Conservation (phyloP, 2,329 filamentous ascomycete species). For the Coleophoma crateriformis region DNA sequence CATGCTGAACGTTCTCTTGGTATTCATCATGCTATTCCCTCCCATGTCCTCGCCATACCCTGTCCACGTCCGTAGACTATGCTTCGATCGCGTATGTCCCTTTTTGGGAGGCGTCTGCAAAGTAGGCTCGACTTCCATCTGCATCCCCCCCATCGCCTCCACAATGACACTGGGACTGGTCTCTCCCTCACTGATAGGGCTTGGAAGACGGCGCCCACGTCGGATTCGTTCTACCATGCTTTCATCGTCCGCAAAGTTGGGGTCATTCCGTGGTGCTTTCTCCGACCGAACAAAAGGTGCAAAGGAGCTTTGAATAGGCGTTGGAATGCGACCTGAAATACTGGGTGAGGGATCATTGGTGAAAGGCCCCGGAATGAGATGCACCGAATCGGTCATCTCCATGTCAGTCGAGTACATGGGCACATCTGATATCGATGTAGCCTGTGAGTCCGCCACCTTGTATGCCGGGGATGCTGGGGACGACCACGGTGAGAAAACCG, state of each 20-base stretch:
- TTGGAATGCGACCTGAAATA: constrained; percentile 24
- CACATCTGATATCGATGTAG: constrained; percentile 18
- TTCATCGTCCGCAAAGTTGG: constrained; percentile 20
- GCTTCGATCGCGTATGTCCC: constrained; percentile 24
- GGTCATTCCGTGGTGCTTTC: constrained; percentile 12
- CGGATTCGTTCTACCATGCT: constrained; percentile 17
- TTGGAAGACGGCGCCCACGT: constrained; percentile 23
- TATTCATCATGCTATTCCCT: constrained; percentile 30
- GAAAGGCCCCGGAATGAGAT: constrained; percentile 22
- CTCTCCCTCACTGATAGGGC: constrained; percentile 28
- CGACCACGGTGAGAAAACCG: constrained; percentile 19
- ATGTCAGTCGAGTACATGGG: constrained; percentile 22
- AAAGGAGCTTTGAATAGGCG: constrained; percentile 28
- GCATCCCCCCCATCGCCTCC: constrained; percentile 22
- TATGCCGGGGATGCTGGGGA: constrained; percentile 13
- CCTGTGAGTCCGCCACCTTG: constrained; percentile 14
- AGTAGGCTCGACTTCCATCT: constrained; percentile 23
- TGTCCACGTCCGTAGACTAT: constrained; percentile 25
- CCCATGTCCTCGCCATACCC: constrained; percentile 15
- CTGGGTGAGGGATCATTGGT: constrained; percentile 21
- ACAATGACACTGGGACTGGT: constrained; percentile 23
- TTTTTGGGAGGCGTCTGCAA: constrained; percentile 23
- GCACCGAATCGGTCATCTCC: constrained; percentile 25
- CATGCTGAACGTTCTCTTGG: constrained; percentile 71
- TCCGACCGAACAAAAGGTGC: constrained; percentile 17